Evolutionary conservation across 345 rosid genomes (phyloP).

Genomic region (Salix brachista): DNA sequence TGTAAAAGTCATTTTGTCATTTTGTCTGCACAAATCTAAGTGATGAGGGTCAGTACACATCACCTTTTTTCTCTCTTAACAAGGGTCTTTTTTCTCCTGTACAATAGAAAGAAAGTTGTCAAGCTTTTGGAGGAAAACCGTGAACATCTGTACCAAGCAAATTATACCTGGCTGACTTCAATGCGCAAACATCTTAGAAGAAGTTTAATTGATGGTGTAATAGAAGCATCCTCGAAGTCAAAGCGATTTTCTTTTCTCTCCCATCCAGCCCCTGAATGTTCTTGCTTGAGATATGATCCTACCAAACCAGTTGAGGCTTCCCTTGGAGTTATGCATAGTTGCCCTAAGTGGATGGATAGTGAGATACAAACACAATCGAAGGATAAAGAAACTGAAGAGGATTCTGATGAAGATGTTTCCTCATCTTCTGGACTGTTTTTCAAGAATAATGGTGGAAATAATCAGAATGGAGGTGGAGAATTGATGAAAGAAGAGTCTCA

Average conservation of each 20-base stretch:
- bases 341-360: slow-evolving; percentile 77
- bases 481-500: slow-evolving; percentile 69
- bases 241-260: slow-evolving; percentile 64
- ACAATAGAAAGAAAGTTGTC: slow-evolving; percentile 55
- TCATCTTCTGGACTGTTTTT: slow-evolving; percentile 68
- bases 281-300: slow-evolving; percentile 43
- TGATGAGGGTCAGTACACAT: neutral
- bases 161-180: slow-evolving; percentile 73
- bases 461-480: slow-evolving; percentile 61
- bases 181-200: slow-evolving; percentile 61
- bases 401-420: slow-evolving; percentile 67
- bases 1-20: neutral
- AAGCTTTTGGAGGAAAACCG: slow-evolving; percentile 64
- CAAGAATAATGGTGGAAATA: slow-evolving; percentile 37
- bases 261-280: slow-evolving; percentile 88
- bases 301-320: slow-evolving; percentile 35
- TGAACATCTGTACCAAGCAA: slow-evolving; percentile 71
- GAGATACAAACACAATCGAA: slow-evolving; percentile 32
- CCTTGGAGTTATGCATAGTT: slow-evolving; percentile 54
- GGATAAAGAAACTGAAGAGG: slow-evolving; percentile 74
- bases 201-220: slow-evolving; percentile 65
- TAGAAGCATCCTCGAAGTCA: slow-evolving; percentile 47
- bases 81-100: neutral
- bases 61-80: neutral
- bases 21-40: neutral